Evolutionary conservation across 768 basidiomycete genomes (phyloP).

Genomic region (Flagelloscypha sp.): DNA sequence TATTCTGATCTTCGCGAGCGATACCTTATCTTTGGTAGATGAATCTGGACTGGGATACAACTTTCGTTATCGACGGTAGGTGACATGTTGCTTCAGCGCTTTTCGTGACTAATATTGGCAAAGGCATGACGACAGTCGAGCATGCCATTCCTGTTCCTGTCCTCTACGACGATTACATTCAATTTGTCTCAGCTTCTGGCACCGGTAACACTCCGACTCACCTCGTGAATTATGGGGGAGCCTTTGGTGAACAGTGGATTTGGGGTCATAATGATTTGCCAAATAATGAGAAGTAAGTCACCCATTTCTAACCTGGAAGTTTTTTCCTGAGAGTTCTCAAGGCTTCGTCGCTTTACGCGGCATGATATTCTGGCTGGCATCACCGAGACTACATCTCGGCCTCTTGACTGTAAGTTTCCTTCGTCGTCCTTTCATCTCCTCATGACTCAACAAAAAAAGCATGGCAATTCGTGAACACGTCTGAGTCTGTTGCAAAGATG

Average conservation of each 20-base stretch:
- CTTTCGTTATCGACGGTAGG: conserved; percentile 67
- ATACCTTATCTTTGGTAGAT: too few relatives aligned
- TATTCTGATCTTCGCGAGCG: too few relatives aligned
- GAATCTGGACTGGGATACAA: conserved; percentile 74
- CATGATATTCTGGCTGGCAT: conserved; percentile 57
- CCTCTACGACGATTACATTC: conserved; percentile 60
- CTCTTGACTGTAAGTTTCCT: conserved; percentile 40
- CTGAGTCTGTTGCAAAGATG: conserved; percentile 61
- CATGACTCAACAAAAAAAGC: conserved; percentile 23
- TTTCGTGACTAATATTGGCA: not conserved
- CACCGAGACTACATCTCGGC: conserved; percentile 54
- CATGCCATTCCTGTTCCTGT: conserved; percentile 59
- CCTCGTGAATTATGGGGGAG: conserved; percentile 71
- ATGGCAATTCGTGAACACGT: conserved; percentile 49
- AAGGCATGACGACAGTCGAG: conserved; percentile 65
- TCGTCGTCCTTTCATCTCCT: conserved; percentile 4
- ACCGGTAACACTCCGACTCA: conserved; percentile 71
- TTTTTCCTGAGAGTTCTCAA: conserved; percentile 16
- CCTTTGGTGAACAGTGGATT: conserved; percentile 55
- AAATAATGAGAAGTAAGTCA: conserved; percentile 54
- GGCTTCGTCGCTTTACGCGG: conserved; percentile 53
- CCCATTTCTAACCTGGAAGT: not conserved
- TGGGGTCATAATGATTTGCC: conserved; percentile 63
- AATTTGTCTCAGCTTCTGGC: conserved; percentile 55
- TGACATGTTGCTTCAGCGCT: conserved; percentile 2